Base-by-base conservation (phyloP, 1,284 basidiomycete species). In the Tilletia walkeri region DNA sequence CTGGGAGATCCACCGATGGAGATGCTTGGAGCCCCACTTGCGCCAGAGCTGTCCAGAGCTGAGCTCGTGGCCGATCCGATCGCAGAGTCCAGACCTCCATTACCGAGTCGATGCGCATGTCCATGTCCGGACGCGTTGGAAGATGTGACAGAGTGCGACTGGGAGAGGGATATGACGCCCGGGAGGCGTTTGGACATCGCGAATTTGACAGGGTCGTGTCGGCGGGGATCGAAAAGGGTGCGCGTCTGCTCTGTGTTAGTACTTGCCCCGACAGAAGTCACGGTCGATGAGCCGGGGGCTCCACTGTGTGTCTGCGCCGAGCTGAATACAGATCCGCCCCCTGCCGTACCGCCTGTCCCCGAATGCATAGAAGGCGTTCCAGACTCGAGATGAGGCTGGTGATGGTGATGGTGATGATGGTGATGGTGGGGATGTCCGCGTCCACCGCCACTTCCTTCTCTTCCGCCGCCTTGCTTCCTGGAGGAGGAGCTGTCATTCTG, bases 181-280 rank as follows among this genome's bases (percentile, higher is more conserved):
- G 56, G 41, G 30, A 49, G 30, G 10, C 63, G 69, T 63, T 76
- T 72, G 39, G 72, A 70, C 66, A 73, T 68, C 3, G 74, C 71
- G 59, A 79, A 79, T 38, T 71, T 88, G 56, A 93, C 88, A 0
- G 93, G 91, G 81, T 95, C 91, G 81, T 95, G 90, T 81, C 90
- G 90, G 65, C 90, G 86, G 72, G 90, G 90, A 80, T 94, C 92
- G 72, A 93, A 94, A 0, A 95, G 77, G 67, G 78, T 74, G 41
- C 77, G 72, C n/a, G 65, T n/a, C 30, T 39, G 59, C 7, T 61
- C n/a, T 18, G 20, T 18, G 18, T 53, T 24, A 6, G 50, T 53
- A 7, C 50, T 18, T 6, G 50, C n/a, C 10, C 50, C 50, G 6
- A 53, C 18, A 53, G 50, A 53, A 18, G 50, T 53, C 16, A 53